Base-by-base conservation (phyloP, 129 eudicot species). In the Heracleum sosnowskyi region DNA sequence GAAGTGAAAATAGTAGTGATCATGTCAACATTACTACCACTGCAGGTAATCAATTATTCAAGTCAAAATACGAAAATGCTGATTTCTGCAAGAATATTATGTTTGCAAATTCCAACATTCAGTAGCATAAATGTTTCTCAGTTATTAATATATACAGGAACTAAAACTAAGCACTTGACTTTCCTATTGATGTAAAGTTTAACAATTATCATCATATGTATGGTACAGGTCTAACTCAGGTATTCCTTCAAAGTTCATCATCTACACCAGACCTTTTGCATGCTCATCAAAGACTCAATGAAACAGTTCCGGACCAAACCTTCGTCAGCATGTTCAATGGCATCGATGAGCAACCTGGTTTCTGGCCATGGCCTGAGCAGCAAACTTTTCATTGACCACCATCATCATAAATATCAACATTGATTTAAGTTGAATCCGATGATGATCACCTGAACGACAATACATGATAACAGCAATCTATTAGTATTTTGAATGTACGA, bases 351-450 rank as follows among this genome's bases (percentile, higher is more conserved):
- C 93, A 83, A 44, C 89, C 91, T 4, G 77, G 83, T 31, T 90
- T 89, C 70, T 93, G 97, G 98, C 85, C 92, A n/a, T 90, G 98
- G 98, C 86, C 96, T 0, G 97, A 89, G 77, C 94, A 84, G 44
- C 88, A 89, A 83, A 76, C 77, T 68, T 85, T 80, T 49, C 78
- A 82, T 84, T 76, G 66, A 37, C 29, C 16, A 20, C 28, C 74
- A 28, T 34, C 17, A n/a, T n/a, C n/a, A n/a, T n/a, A n/a, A n/a
- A n/a, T n/a, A n/a, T n/a, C n/a, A n/a, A n/a, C n/a, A n/a, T n/a
- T n/a, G n/a, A n/a, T n/a, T n/a, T n/a, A n/a, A n/a, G n/a, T n/a
- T n/a, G n/a, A n/a, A n/a, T n/a, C n/a, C n/a, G n/a, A n/a, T n/a
- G n/a, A n/a, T n/a, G n/a, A n/a, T n/a, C n/a, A n/a, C n/a, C n/a